A percentile compares a stretch with the other conserved stretches of the same genome.
Evolutionary conservation across 257 asterid genomes (phyloP).

Genomic region (Nicotiana obtusifolia): DNA sequence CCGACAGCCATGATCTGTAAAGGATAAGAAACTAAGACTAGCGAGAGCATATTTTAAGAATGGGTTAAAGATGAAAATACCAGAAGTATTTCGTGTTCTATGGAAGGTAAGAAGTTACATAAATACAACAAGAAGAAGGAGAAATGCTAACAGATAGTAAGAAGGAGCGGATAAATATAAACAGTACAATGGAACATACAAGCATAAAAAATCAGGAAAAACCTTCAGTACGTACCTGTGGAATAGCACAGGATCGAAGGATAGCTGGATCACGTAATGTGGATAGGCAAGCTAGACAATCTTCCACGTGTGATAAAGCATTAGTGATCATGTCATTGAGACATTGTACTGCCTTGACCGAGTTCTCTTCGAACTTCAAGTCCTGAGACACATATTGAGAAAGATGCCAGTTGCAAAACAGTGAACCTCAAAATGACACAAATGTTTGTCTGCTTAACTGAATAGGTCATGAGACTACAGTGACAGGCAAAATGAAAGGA

Average conservation of each 20-base stretch:
- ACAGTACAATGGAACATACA: neutral
- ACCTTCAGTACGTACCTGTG: slow-evolving; percentile 66
- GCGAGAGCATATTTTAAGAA: neutral
- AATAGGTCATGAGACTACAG: neutral
- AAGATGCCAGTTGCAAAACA: neutral
- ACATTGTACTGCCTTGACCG: slow-evolving; percentile 88
- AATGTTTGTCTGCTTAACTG: neutral
- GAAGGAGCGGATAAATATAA: neutral
- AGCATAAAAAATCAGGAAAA: too few species aligned
- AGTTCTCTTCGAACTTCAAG: slow-evolving; percentile 69
- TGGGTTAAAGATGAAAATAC: too few species aligned
- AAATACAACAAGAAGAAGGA: neutral
- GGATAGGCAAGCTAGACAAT: slow-evolving; percentile 62
- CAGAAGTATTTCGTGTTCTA: neutral
- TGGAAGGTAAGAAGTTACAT: neutral
- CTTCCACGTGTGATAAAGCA: slow-evolving; percentile 71
- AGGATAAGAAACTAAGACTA: slow-evolving; percentile 1
- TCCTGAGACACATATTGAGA: slow-evolving; percentile 41
- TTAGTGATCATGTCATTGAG: slow-evolving; percentile 92
- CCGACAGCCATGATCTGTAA: slow-evolving; percentile 90
- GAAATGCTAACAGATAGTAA: neutral
- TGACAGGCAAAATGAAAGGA: neutral
- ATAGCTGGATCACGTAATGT: slow-evolving; percentile 69
- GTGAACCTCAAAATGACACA: neutral
- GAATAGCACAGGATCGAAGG: slow-evolving; percentile 92